Evolutionary conservation across 805 yeast genomes (phyloP).

Genomic region (Vanderwaltozyma tropicalis): DNA sequence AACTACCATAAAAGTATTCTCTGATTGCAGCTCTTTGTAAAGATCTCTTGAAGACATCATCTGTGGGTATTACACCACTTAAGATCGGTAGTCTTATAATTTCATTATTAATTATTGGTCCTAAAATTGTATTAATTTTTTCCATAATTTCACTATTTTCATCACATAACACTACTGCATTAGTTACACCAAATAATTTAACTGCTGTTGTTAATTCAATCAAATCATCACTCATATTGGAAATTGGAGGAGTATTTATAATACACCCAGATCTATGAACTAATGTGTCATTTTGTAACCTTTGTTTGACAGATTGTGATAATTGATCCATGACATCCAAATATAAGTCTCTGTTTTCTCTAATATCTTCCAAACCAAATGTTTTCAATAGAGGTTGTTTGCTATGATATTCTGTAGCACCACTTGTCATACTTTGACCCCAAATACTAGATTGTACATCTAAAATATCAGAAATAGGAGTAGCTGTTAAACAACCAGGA

Average conservation of each 20-base stretch:
- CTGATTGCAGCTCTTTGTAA: conserved; percentile 66
- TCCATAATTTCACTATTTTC: conserved; percentile 7
- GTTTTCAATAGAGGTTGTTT: conserved; percentile 81
- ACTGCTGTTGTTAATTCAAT: conserved; percentile 12
- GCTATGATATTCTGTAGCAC: conserved; percentile 68
- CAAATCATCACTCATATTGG: conserved; percentile 10
- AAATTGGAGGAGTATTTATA: conserved; percentile 24
- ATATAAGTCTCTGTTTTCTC: conserved; percentile 43
- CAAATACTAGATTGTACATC: conserved; percentile 64
- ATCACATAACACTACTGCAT: conserved; percentile 13
- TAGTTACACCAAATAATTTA: conserved; percentile 14
- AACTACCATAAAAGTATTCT: conserved; percentile 83
- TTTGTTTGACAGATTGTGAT: conserved; percentile 34
- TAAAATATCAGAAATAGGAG: conserved; percentile 68
- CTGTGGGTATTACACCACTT: conserved; percentile 69
- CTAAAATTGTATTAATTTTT: conserved; percentile 8
- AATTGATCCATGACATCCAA: conserved; percentile 39
- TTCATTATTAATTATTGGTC: conserved; percentile 8
- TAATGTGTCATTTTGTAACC: conserved; percentile 19
- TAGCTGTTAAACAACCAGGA: conserved; percentile 80
- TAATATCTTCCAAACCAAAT: conserved; percentile 57
- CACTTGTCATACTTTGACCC: conserved; percentile 71
- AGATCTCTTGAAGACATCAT: conserved; percentile 57
- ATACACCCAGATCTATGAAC: conserved; percentile 27
- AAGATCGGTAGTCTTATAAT: conserved; percentile 54